These are phyloP conservation scores for Trichoderma sp. DNA, from an alignment of 2,329 filamentous ascomycete species.

Conservation along the genomic window DNA sequence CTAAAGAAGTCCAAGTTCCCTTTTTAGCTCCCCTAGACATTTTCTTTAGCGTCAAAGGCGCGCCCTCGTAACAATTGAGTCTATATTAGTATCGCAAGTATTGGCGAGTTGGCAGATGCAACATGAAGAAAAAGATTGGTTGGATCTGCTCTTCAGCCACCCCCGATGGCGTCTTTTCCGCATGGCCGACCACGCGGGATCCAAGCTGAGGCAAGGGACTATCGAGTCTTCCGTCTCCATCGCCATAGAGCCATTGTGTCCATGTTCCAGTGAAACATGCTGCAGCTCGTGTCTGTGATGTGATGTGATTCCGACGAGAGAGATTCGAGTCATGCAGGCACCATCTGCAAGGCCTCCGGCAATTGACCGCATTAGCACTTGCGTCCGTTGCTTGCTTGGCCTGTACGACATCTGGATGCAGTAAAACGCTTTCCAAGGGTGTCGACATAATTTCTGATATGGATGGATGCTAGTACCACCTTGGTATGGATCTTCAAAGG, in stretches of 20 bases:
- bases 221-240: background rate
- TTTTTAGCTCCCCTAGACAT: background rate
- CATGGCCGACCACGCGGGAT: background rate
- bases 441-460: background rate
- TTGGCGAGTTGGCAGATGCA: background rate
- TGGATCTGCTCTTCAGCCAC: background rate
- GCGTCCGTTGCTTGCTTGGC: slow-evolving; percentile 5
- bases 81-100: background rate
- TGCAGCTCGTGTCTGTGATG: slow-evolving; percentile 4
- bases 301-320: slow-evolving; percentile 9
- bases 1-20: slow-evolving; percentile 10
- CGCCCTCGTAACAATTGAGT: background rate
- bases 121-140: background rate
- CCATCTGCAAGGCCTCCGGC: slow-evolving; percentile 14
- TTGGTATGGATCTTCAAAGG: background rate
- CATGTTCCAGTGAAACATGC: background rate
- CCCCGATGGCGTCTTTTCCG: background rate
- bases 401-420: slow-evolving; percentile 13
- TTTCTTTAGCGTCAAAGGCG: slow-evolving; percentile 15
- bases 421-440: background rate
- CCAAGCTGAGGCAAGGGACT: background rate
- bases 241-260: background rate
- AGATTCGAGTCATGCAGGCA: slow-evolving; percentile 13
- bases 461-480: background rate
- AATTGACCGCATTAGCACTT: slow-evolving; percentile 16